Evolutionary conservation across 768 basidiomycete species (phyloP).

Genomic region (Mycena haematopus): DNA sequence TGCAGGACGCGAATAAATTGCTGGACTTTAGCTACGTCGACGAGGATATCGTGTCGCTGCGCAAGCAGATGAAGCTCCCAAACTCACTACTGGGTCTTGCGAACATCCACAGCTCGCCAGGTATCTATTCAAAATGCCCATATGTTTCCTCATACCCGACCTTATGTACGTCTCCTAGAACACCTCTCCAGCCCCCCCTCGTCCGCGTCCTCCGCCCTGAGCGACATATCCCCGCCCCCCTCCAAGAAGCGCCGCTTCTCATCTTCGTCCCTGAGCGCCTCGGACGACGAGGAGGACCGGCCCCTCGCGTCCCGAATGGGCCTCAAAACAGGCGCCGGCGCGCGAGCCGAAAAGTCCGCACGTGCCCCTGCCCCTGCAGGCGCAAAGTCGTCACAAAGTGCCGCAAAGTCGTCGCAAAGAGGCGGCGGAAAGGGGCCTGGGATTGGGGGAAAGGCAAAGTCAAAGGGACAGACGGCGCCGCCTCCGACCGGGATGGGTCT

Average conservation of each 20-base stretch:
- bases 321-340: constrained; percentile 34
- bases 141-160: constrained; percentile 2
- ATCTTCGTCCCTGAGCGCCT: constrained; percentile 58
- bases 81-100: constrained; percentile 57
- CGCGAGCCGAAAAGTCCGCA: constrained; percentile 38
- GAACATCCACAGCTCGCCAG: constrained; percentile 55
- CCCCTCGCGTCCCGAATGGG: constrained; percentile 59
- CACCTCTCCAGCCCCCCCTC: constrained; percentile 46
- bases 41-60: constrained; percentile 69
- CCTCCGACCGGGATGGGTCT: constrained; percentile 49
- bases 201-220: constrained; percentile 56
- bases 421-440: constrained; percentile 63
- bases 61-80: constrained; percentile 70
- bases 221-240: constrained; percentile 54
- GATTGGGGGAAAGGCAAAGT: too few relatives aligned
- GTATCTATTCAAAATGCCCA: constrained; percentile 42
- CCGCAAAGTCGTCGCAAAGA: constrained; percentile 37
- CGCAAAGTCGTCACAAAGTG: constrained; percentile 11
- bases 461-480: constrained; percentile 64
- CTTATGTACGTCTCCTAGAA: constrained; percentile 32
- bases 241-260: constrained; percentile 57
- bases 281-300: constrained; percentile 61
- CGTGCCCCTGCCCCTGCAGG: constrained; percentile 36
- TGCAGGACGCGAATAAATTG: constrained; percentile 75
- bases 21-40: constrained; percentile 83